Base-by-base conservation (phyloP, 2,329 filamentous ascomycete genomes). In the Xylariaceae sp. region DNA sequence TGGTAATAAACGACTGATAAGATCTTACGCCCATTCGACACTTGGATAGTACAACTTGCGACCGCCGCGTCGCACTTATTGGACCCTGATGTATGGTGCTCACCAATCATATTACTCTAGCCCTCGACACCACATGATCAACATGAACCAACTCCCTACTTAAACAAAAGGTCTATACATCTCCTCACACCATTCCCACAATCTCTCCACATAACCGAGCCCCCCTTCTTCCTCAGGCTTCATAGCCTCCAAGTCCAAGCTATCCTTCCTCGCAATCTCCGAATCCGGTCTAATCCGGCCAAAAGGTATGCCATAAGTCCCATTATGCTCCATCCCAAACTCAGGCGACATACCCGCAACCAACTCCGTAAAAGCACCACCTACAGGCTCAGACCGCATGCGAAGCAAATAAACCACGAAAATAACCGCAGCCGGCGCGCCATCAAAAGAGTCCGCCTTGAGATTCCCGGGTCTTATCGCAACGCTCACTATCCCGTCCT, bases 391-490 rank as follows among this genome's bases (percentile, higher is more conserved):
- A 22, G 57, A 48, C 12, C 56, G 39, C 39, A 54, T 54, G 7
- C 46, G 19, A 11, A 48, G 12, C 0, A 32, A 14, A 12, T 51
- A 46, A 17, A 57, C 18, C 15, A 54, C 33, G 39, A 51, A 50
- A 39, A 52, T 47, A 7, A 51, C 9, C 11, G 44, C 39, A n/a
- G 39, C 44, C 27, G 56, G 19, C 35, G 56, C 58, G n/a, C 50
- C 52, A 15, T 52, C 48, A 32, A 54, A 59, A 11, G 46, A 27
- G 30, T 61, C 60, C 0, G 64, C 59, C 27, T 53, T 58, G 18
- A 69, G 49, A 48, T 69, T 69, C 5, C 70, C 70, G 0, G 69
- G 68, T 52, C 69, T 68, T 27, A 64, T 54, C 10, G 59, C 56
- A 14, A 69, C 56, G 44, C 60, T 65, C 32, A 69, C 47, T 39